Evolutionary conservation across 768 basidiomycete species (phyloP).

Genomic region (Tylopilus plumbeoviolaceoides): DNA sequence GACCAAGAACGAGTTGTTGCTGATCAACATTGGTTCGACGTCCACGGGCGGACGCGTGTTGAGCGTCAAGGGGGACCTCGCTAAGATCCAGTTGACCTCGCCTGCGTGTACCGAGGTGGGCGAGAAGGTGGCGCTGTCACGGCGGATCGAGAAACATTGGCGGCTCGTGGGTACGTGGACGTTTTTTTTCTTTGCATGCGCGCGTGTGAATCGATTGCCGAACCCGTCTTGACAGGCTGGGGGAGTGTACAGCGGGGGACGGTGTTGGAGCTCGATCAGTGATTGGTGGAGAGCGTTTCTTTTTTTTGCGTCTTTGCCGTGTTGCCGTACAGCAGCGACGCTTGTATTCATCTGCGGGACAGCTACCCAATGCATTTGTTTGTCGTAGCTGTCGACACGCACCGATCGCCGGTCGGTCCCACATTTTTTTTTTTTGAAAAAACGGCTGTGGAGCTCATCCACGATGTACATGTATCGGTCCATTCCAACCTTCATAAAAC

Average conservation of each 20-base stretch:
- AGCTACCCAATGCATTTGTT: not conserved
- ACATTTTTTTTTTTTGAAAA: no score
- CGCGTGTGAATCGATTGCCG: not conserved
- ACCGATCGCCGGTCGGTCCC: no score
- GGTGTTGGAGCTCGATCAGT: constrained; percentile 71
- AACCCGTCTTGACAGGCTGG: constrained; percentile 39
- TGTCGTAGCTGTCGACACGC: no score
- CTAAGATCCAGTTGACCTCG: constrained; percentile 89
- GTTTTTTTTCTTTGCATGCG: not conserved
- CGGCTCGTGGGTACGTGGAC: constrained; percentile 79
- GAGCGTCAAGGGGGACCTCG: constrained; percentile 90
- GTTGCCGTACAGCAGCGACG: not conserved
- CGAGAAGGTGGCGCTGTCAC: constrained; percentile 93
- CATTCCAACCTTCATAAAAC: not conserved
- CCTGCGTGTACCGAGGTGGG: constrained; percentile 96
- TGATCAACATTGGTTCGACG: constrained; percentile 98
- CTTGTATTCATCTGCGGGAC: not conserved
- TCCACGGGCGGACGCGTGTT: constrained; percentile 95
- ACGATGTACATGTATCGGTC: no score
- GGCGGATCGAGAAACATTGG: constrained; percentile 98
- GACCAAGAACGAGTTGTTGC: constrained; percentile 83
- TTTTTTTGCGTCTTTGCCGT: not conserved
- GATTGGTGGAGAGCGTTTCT: not conserved
- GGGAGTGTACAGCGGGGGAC: constrained; percentile 86
- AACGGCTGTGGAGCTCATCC: no score